Base-by-base conservation (phyloP, 2,329 filamentous ascomycete genomes). In the Harringtonia lauricola region DNA sequence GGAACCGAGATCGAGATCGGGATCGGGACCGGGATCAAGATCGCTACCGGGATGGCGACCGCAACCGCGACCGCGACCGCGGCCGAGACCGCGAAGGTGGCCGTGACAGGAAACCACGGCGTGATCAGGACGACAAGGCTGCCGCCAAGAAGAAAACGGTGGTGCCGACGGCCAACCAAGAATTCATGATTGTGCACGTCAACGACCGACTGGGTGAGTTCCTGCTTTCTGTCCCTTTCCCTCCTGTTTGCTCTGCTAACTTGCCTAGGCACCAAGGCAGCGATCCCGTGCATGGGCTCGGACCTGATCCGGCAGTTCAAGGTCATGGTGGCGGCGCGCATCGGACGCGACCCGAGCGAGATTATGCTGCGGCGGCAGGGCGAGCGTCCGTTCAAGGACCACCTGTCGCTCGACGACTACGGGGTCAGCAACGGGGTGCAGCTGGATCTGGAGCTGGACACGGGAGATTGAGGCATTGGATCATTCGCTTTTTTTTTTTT, bases 291-390 rank as follows among this genome's bases (percentile, higher is more conserved):
- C 59, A 70, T 95, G 45, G 81, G 86, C 1, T 83, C 79, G 3
- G 90, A 96, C 64, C 81, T 81, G 8, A 81, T 95, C 51, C 82
- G 81, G 51, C 74, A 89, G 48, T 87, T 95, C 67, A 95, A 95
- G 66, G 81, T 88, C 38, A 83, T 94, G 71, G 88, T 95, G 21
- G 89, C 89, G 5, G 86, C 86, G 34, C 77, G 84, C 49, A 94
- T 95, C 55, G 90, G 90, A 2, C 77, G 90, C 30, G 82, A 94
- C 54, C 83, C 89, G 36, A 85, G 90, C 57, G 87, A 95, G 65
- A 95, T 96, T 51, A 71, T 95, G 65, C 64, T 96, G 47, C 92
- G 94, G 70, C 72, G 90, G 52, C 90, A 96, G 64, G 86, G 89
- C 13, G 87, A 95, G 65, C 67, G 89, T 51, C 89, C 90, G 21